A percentile compares a stretch with the other conserved stretches of the same genome.
Evolutionary conservation across 2,329 filamentous ascomycete genomes (phyloP).

Genomic region (Pezicula radicicola): DNA sequence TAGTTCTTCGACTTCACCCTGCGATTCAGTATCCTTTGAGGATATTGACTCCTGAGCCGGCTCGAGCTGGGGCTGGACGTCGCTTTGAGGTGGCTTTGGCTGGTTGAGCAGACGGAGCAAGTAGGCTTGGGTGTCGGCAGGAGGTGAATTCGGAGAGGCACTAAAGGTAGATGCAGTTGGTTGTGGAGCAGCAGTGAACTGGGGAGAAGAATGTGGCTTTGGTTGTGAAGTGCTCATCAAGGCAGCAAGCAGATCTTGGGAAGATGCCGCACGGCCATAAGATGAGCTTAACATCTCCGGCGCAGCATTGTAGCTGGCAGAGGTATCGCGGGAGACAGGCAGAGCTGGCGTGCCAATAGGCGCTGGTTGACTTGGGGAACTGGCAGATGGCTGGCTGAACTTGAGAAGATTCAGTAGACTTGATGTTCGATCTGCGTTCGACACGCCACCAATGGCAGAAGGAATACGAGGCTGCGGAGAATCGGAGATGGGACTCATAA

Average conservation of each 20-base stretch:
- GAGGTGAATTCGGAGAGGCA: conserved; percentile 49
- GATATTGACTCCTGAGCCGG: conserved; percentile 29
- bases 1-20: conserved; percentile 30
- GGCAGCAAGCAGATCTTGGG: conserved; percentile 26
- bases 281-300: conserved; percentile 16
- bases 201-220: conserved; percentile 20
- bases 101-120: conserved; percentile 83
- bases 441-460: conserved; percentile 22
- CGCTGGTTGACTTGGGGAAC: conserved; percentile 19
- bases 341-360: conserved; percentile 24
- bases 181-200: conserved; percentile 21
- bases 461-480: conserved; percentile 37
- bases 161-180: conserved; percentile 15
- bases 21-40: conserved; percentile 35
- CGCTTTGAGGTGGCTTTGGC: conserved; percentile 63
- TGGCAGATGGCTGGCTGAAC: conserved; percentile 49
- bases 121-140: conserved; percentile 76
- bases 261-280: conserved; percentile 13
- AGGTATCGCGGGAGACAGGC: conserved; percentile 23
- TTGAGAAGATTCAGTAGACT: conserved; percentile 64
- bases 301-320: conserved; percentile 16
- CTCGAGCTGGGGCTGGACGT: conserved; percentile 28
- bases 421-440: conserved; percentile 46
- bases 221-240: conserved; percentile 24
- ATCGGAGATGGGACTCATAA: conserved; percentile 52